Evolutionary conservation across 345 rosid genomes (phyloP).

Genomic region (Sisymbrium irio): DNA sequence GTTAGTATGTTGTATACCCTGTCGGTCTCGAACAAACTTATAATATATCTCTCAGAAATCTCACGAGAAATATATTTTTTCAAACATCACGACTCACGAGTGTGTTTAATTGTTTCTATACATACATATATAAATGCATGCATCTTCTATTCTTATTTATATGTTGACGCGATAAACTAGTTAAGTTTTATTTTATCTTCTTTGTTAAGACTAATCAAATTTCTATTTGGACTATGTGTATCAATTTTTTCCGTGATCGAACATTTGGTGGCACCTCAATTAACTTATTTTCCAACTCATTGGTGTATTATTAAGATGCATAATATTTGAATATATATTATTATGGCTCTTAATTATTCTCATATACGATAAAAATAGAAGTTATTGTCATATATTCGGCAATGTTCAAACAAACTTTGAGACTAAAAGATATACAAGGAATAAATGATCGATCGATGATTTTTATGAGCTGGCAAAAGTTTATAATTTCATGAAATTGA

Average conservation of each 20-base stretch:
- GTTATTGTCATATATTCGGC: constrained; percentile 9
- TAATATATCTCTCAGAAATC: background rate
- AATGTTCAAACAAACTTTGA: constrained; percentile 27
- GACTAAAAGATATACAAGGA: background rate
- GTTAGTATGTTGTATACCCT: constrained; percentile 20
- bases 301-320: background rate
- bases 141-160: background rate
- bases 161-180: background rate
- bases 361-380: background rate
- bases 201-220: background rate
- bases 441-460: background rate
- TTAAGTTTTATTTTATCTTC: background rate
- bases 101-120: background rate
- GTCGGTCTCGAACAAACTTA: constrained; percentile 8
- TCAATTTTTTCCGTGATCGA: background rate
- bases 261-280: constrained; percentile 4
- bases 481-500: background rate
- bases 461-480: constrained; percentile 33
- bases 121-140: background rate
- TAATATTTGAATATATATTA: background rate
- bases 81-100: background rate
- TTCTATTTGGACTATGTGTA: background rate
- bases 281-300: constrained; percentile 15
- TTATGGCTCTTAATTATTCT: background rate
- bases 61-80: background rate